Evolutionary conservation across 192 early-diverging fungal genomes (phyloP).

Genomic region (Coemansia sp.): DNA sequence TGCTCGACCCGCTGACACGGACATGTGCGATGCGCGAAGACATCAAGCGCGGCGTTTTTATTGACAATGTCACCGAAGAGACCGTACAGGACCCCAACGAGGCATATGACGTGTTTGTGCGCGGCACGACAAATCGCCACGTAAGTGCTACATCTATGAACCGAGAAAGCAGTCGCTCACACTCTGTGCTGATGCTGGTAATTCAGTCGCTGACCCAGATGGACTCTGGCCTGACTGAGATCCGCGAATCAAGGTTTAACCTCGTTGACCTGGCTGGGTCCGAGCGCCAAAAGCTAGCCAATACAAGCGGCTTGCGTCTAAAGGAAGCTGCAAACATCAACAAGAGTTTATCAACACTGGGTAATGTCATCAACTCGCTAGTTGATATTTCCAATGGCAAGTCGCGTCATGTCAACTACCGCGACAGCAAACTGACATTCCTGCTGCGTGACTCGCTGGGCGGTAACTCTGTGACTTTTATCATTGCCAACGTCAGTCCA

Average conservation of each 20-base stretch:
- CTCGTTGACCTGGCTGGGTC: constrained; percentile 81
- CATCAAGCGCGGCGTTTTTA: constrained; percentile 65
- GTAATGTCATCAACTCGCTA: constrained; percentile 83
- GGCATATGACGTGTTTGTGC: constrained; percentile 64
- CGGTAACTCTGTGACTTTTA: constrained; percentile 67
- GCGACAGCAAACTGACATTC: constrained; percentile 69
- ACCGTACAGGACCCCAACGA: constrained; percentile 61
- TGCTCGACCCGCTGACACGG: constrained; percentile 67
- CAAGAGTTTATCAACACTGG: constrained; percentile 72
- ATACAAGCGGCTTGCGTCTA: constrained; percentile 63
- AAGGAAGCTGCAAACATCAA: constrained; percentile 85
- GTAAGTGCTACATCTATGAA: constrained; percentile 80
- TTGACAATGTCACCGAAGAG: constrained; percentile 66
- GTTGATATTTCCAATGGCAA: constrained; percentile 62
- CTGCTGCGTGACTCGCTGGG: constrained; percentile 68
- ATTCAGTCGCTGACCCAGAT: constrained; percentile 64
- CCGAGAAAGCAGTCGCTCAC: constrained; percentile 76
- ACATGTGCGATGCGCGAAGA: constrained; percentile 63
- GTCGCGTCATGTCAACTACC: constrained; percentile 64
- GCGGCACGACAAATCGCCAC: constrained; percentile 68
- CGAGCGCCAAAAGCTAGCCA: constrained; percentile 66
- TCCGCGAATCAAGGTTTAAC: constrained; percentile 68
- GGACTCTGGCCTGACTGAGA: constrained; percentile 57
- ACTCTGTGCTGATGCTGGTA: constrained; percentile 74
- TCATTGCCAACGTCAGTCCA: constrained; percentile 63